phyloP scores from a whole-genome alignment of 208 protist genomes.

The Crithidia thermophila region DNA sequence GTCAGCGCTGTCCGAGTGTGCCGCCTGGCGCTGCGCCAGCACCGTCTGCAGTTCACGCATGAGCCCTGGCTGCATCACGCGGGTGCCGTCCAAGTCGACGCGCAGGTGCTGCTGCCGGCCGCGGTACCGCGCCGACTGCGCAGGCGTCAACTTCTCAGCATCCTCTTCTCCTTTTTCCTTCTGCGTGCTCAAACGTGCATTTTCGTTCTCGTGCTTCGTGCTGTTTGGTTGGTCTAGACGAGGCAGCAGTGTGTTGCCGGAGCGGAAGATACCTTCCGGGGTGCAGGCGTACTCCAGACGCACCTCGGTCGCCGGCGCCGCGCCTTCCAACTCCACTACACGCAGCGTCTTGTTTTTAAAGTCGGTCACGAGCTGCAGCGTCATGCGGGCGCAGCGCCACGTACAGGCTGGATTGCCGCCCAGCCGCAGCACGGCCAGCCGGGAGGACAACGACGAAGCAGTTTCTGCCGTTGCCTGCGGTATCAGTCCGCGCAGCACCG shows the following conservation, averaged over 20 bases:
- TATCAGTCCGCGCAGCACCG: slow-evolving; percentile 42
- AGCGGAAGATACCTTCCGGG: slow-evolving; percentile 27
- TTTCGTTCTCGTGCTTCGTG: not conserved
- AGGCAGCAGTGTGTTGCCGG: slow-evolving; percentile 16
- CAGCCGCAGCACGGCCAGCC: slow-evolving; percentile 16
- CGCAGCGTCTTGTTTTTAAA: slow-evolving; percentile 17
- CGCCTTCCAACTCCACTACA: slow-evolving; percentile 21
- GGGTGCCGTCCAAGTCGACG: slow-evolving; percentile 24
- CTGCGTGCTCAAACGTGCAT: not conserved
- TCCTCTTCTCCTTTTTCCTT: not conserved
- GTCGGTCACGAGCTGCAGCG: slow-evolving; percentile 18
- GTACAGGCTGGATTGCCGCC: slow-evolving; percentile 28
- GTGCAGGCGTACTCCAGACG: slow-evolving; percentile 36
- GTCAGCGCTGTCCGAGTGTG: not conserved
- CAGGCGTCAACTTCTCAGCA: slow-evolving; percentile 5
- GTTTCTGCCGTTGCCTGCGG: not conserved
- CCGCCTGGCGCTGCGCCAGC: not conserved
- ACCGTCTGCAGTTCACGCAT: slow-evolving; percentile 11
- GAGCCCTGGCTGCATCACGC: slow-evolving; percentile 13
- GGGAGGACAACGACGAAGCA: not conserved
- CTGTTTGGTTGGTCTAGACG: not conserved
- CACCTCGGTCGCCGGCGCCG: slow-evolving; percentile 18
- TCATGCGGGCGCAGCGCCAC: slow-evolving; percentile 21
- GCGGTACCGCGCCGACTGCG: slow-evolving; percentile 13
- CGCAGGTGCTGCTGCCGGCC: slow-evolving; percentile 15